Evolutionary conservation across 495 filamentous ascomycete species (phyloP).

Genomic region (Hypoxylon fragiforme): DNA sequence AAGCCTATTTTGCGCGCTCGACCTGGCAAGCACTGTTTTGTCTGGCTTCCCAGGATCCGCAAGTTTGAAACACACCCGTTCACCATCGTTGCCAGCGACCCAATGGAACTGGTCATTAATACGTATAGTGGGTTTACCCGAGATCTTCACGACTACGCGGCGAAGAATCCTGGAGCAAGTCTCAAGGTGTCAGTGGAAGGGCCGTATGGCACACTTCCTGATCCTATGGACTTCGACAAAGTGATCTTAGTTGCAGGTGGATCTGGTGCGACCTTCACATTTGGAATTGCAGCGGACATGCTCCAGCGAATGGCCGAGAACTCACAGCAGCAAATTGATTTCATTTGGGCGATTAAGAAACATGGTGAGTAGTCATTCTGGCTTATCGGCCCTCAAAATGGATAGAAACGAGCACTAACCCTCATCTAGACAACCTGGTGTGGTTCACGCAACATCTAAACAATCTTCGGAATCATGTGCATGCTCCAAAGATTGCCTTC

Average conservation of each 20-base stretch:
- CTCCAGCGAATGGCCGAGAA: conserved; percentile 48
- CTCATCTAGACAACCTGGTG: too few species aligned
- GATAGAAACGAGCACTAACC: too few species aligned
- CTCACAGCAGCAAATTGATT: conserved; percentile 51
- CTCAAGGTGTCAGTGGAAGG: conserved; percentile 60
- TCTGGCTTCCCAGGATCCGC: conserved; percentile 63
- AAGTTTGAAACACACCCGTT: conserved; percentile 64
- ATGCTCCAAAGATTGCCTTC: conserved; percentile 50
- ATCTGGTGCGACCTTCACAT: conserved; percentile 61
- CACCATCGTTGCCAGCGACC: conserved; percentile 56
- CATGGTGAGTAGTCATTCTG: conserved; percentile 45
- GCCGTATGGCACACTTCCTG: conserved; percentile 60
- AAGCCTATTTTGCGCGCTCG: conserved; percentile 47
- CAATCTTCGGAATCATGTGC: conserved; percentile 43
- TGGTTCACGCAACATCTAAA: conserved; percentile 54
- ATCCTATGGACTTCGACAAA: conserved; percentile 59
- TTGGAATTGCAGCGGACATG: conserved; percentile 56
- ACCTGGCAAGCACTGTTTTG: conserved; percentile 63
- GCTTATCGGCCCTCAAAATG: conserved; percentile 2
- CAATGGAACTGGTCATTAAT: conserved; percentile 59
- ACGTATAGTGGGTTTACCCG: conserved; percentile 60
- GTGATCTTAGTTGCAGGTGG: conserved; percentile 63
- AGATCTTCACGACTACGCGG: conserved; percentile 55
- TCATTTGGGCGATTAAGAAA: conserved; percentile 57
- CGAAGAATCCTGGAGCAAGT: conserved; percentile 48